Conservation (phyloP, 345 rosid genomes). For the Gynandropsis gynandra region DNA sequence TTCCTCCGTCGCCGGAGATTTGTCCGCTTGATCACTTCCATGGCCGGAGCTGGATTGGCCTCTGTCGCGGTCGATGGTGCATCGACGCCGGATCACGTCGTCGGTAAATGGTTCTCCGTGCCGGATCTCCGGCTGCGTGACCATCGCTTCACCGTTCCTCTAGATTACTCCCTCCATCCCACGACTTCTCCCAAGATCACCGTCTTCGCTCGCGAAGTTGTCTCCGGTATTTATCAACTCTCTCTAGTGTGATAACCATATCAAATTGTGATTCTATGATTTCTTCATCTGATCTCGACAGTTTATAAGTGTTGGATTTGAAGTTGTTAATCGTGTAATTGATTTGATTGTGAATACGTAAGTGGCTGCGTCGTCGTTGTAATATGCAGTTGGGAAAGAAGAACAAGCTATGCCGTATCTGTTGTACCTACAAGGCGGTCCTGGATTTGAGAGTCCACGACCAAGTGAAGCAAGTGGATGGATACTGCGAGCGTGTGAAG, state of each 20-base stretch:
- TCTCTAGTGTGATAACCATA: neutral
- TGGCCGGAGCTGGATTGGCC: constrained; percentile 28
- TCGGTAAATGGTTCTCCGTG: constrained; percentile 61
- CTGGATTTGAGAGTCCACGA: constrained; percentile 81
- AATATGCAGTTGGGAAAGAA: constrained; percentile 64
- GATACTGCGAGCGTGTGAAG: constrained; percentile 79
- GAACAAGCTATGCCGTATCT: constrained; percentile 68
- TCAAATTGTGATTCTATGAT: neutral
- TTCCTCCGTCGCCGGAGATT: constrained; percentile 22
- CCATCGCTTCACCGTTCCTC: constrained; percentile 71
- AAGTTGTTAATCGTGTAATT: neutral
- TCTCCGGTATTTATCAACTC: constrained; percentile 41
- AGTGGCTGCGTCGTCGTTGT: neutral
- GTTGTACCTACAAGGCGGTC: constrained; percentile 83
- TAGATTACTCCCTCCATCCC: constrained; percentile 46
- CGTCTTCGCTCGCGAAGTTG: constrained; percentile 77
- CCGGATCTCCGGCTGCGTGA: constrained; percentile 84
- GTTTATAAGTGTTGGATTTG: neutral
- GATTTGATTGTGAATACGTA: neutral
- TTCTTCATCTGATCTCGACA: neutral
- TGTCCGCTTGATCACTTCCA: constrained; percentile 20
- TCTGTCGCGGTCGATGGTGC: neutral
- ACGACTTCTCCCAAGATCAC: constrained; percentile 46
- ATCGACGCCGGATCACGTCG: constrained; percentile 39
- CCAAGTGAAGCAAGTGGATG: constrained; percentile 88